Evolutionary conservation across 306 rosid genomes (phyloP).

Genomic region (peach (Prunus persica)): DNA sequence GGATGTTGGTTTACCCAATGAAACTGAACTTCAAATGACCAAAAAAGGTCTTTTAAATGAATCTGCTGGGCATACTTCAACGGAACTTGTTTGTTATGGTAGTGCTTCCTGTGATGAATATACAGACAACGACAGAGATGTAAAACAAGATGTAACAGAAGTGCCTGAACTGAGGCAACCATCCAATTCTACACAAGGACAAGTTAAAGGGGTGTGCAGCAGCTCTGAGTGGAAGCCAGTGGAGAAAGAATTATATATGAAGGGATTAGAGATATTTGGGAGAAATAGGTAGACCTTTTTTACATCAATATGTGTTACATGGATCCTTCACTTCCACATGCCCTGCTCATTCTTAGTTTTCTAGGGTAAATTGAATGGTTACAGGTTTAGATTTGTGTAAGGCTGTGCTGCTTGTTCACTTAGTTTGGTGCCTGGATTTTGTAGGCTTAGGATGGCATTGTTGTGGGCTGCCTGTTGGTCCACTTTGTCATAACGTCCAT

Average conservation of each 20-base stretch:
- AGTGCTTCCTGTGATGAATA: conserved; percentile 39
- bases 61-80: conserved; percentile 32
- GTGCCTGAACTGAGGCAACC: conserved; percentile 36
- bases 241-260: conserved; percentile 84
- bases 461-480: too few relatives aligned
- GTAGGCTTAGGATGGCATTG: too few relatives aligned
- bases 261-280: conserved; percentile 95
- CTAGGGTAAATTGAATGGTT: not conserved
- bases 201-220: conserved; percentile 34
- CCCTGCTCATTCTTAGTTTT: not conserved
- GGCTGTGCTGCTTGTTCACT: too few relatives aligned
- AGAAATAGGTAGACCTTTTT: conserved; percentile 66
- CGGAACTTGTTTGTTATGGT: conserved; percentile 36
- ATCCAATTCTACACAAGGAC: conserved; percentile 32
- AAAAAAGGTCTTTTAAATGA: conserved; percentile 26
- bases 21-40: conserved; percentile 32
- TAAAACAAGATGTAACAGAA: conserved; percentile 31
- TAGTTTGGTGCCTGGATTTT: not conserved
- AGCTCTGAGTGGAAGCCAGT: conserved; percentile 71
- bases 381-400: not conserved
- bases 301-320: not conserved
- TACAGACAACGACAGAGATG: conserved; percentile 30
- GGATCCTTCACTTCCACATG: not conserved
- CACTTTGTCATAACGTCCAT: too few relatives aligned
- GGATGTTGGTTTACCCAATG: conserved; percentile 19